Percentiles rank a stretch among this genome's conserved stretches.
These are phyloP conservation scores for Talaromyces sp. DNA, from an alignment of 2,329 filamentous ascomycete genomes.

Conservation along the genomic window DNA sequence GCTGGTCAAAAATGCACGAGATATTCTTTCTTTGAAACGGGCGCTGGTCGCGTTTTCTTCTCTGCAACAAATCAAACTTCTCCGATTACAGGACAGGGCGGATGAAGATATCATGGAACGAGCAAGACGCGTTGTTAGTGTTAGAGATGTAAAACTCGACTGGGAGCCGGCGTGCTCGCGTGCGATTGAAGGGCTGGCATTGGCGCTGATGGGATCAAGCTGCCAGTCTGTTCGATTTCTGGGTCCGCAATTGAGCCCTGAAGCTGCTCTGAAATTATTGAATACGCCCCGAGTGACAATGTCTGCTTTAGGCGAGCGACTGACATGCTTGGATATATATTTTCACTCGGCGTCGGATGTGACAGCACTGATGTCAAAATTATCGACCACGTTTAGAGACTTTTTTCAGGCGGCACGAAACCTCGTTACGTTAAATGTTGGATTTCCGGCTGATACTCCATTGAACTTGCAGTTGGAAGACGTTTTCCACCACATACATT, in stretches of 20 bases:
- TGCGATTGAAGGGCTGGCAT: constrained; percentile 57
- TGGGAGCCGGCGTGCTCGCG: constrained; percentile 64
- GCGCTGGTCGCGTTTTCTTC: constrained; percentile 58
- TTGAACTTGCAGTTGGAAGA: constrained; percentile 57
- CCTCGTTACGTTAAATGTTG: constrained; percentile 62
- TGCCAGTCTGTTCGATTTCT: constrained; percentile 60
- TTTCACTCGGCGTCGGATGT: constrained; percentile 59
- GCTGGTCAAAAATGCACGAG: constrained; percentile 51
- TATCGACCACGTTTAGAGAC: constrained; percentile 56
- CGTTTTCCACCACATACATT: constrained; percentile 61
- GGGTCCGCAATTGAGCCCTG: constrained; percentile 60
- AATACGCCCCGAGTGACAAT: constrained; percentile 48
- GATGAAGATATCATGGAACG: constrained; percentile 55
- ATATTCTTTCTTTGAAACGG: constrained; percentile 52
- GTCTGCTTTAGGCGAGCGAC: constrained; percentile 51
- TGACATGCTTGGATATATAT: constrained; percentile 62
- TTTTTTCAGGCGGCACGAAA: constrained; percentile 59
- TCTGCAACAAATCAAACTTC: constrained; percentile 62
- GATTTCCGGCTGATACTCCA: constrained; percentile 58
- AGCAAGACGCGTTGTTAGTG: constrained; percentile 48
- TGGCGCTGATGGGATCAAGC: constrained; percentile 54
- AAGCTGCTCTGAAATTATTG: constrained; percentile 54
- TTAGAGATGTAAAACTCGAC: constrained; percentile 50
- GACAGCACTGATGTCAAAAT: constrained; percentile 54
- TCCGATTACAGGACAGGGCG: constrained; percentile 59